These are phyloP conservation scores for Pythium aquatile DNA, from an alignment of 352 stramenopile species.

Conservation along the genomic window DNA sequence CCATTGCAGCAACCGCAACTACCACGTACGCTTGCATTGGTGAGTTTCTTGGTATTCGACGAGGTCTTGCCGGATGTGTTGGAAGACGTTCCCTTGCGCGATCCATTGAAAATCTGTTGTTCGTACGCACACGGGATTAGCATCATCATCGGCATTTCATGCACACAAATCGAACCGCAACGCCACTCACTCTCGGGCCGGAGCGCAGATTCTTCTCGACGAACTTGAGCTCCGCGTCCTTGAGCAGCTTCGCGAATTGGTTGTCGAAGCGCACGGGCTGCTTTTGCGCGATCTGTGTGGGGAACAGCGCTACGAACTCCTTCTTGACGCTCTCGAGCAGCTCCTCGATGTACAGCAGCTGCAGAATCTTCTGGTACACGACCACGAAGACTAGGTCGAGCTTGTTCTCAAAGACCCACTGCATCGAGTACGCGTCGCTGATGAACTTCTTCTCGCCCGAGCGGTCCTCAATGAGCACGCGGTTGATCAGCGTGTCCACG, in stretches of 20 bases:
- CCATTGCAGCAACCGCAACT: neutral
- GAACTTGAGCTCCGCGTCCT: slow-evolving; percentile 68
- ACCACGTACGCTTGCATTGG: slow-evolving; percentile 23
- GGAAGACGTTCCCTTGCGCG: slow-evolving; percentile 54
- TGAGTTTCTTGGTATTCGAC: slow-evolving; percentile 34
- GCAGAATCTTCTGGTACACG: slow-evolving; percentile 91
- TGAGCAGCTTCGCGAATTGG: slow-evolving; percentile 80
- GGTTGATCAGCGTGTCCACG: slow-evolving; percentile 87
- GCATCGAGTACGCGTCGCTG: slow-evolving; percentile 84
- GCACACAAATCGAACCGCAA: neutral
- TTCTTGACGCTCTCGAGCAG: slow-evolving; percentile 88
- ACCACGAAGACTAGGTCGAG: slow-evolving; percentile 90
- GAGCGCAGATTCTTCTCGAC: slow-evolving; percentile 58
- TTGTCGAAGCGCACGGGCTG: slow-evolving; percentile 75
- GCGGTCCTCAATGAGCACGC: slow-evolving; percentile 90
- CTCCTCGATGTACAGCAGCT: slow-evolving; percentile 91
- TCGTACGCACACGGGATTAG: neutral
- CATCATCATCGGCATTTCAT: neutral
- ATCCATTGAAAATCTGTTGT: slow-evolving; percentile 43
- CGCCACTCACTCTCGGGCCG: slow-evolving; percentile 42
- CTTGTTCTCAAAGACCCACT: slow-evolving; percentile 93
- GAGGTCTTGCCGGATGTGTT: slow-evolving; percentile 50
- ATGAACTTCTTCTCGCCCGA: slow-evolving; percentile 85
- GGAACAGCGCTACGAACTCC: slow-evolving; percentile 76
- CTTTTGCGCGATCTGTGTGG: slow-evolving; percentile 70